A percentile compares a stretch with the other conserved stretches of the same genome.
These are phyloP conservation scores for Fusarium sambucinum DNA, from an alignment of 2,329 filamentous ascomycete genomes.

Conservation along the genomic window DNA sequence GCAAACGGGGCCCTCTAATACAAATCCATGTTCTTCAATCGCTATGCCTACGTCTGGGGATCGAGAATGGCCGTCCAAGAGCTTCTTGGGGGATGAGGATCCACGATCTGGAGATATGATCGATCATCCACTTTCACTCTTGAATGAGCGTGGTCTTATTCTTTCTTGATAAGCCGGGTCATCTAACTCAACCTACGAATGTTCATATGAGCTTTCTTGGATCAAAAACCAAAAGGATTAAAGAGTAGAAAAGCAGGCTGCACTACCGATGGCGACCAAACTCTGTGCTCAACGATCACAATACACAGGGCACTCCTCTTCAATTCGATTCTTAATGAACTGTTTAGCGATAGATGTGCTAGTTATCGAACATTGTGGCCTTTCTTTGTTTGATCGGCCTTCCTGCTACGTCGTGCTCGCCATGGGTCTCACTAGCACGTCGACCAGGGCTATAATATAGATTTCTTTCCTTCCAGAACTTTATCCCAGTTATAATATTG, in stretches of 20 bases:
- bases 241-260: not conserved
- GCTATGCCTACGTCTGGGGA: not conserved
- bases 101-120: conserved; percentile 14
- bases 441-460: conserved; percentile 24
- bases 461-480: conserved; percentile 42
- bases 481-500: conserved; percentile 17
- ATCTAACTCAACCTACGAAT: not conserved
- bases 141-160: not conserved
- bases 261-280: not conserved
- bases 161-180: not conserved
- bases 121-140: not conserved
- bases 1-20: conserved; percentile 22
- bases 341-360: not conserved
- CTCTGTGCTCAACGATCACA: not conserved
- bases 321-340: not conserved
- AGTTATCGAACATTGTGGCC: not conserved
- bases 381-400: conserved; percentile 4
- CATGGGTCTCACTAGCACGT: conserved; percentile 18
- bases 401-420: conserved; percentile 11
- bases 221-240: not conserved
- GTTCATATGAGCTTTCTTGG: not conserved
- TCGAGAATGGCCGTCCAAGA: not conserved
- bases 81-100: conserved; percentile 1
- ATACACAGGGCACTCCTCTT: not conserved
- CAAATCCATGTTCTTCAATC: not conserved